Evolutionary conservation across 1,284 basidiomycete genomes (phyloP), one percentile per base, ranked within the genome.

Genomic region (Porphyrellus sp.): DNA sequence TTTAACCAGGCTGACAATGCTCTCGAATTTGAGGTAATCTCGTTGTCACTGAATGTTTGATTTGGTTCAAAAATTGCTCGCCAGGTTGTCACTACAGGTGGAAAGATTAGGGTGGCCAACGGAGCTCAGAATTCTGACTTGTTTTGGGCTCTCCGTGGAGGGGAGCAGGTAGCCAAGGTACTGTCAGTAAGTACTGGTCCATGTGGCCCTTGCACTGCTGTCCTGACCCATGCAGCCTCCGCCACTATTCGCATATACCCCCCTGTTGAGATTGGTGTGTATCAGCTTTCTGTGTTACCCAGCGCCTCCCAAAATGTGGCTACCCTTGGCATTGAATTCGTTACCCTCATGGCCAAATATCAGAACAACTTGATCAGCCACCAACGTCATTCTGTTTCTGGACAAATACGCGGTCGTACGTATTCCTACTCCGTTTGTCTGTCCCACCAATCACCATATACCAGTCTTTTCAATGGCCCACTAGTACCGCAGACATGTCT

Each of bases 151-250:
- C 30, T 59, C 7, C 42, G 54, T 15, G 64, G 62, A 30, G 64
- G 64, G 62, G 62, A 0, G 54, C 53, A 16, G 63, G 64, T 25
- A 63, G 63, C 24, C 65, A 58, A 58, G 62, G 65, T 12, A 54
- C 67, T 18, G 21, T 65, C 41, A 53, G 64, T 67, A 25, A 5
- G 64, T 56, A 33, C n/a, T 11, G 8, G 18, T 20, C 8, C 6
- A 20, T 8, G 18, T 30, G 5, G 0, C 27, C 7, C 12, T 3
- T 3, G 2, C 3, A n/a, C n/a, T 20, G 11, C 37, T 12, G 4
- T 24, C 18, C 31, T 48, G 23, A 61, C 30, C n/a, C 13, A 27
- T 24, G 34, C 28, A 54, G 62, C 28, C 4, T 63, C 61, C 4
- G 49, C 41, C 15, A 61, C 62, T 5, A 43, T 63, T 8, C 52